Percentiles rank a stretch among this genome's conserved stretches.
Evolutionary conservation across 768 basidiomycete species (phyloP).

Genomic region (Boletus sp.): DNA sequence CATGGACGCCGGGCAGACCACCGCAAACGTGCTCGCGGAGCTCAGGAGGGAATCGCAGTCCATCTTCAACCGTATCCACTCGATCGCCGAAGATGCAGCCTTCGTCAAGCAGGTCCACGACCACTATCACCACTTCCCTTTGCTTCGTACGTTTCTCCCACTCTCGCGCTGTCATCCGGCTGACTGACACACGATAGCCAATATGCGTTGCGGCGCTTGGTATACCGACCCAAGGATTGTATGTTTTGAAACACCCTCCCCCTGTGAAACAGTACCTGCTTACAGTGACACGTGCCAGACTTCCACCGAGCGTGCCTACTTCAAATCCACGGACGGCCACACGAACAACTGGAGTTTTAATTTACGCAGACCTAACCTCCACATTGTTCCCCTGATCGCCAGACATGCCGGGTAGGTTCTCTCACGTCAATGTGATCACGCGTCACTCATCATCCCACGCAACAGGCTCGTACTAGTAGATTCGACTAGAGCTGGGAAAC

Average conservation of each 20-base stretch:
- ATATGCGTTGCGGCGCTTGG: slow-evolving; percentile 93
- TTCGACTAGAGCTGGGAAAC: slow-evolving; percentile 89
- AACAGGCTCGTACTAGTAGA: slow-evolving; percentile 81
- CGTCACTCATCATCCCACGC: not conserved
- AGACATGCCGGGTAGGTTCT: slow-evolving; percentile 52
- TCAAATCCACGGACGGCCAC: slow-evolving; percentile 92
- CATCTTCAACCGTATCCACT: slow-evolving; percentile 84
- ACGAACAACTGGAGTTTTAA: slow-evolving; percentile 83
- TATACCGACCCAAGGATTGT: slow-evolving; percentile 74
- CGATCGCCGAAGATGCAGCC: slow-evolving; percentile 69
- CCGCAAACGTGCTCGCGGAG: slow-evolving; percentile 38
- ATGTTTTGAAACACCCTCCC: not conserved
- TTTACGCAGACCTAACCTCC: slow-evolving; percentile 79
- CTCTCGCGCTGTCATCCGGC: not conserved
- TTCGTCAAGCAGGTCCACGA: slow-evolving; percentile 61
- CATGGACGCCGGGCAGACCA: not conserved
- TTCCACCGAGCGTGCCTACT: slow-evolving; percentile 54
- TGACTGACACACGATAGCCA: slow-evolving; percentile 45
- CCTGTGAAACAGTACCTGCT: not conserved
- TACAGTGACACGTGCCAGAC: slow-evolving; percentile 1
- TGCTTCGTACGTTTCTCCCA: slow-evolving; percentile 46
- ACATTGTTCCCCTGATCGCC: slow-evolving; percentile 58
- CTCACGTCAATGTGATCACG: not conserved
- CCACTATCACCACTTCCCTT: slow-evolving; percentile 47
- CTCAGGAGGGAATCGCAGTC: slow-evolving; percentile 70